Evolutionary conservation across 2,329 filamentous ascomycete genomes (phyloP).

Genomic region (Ophiostoma himal-ulmi): DNA sequence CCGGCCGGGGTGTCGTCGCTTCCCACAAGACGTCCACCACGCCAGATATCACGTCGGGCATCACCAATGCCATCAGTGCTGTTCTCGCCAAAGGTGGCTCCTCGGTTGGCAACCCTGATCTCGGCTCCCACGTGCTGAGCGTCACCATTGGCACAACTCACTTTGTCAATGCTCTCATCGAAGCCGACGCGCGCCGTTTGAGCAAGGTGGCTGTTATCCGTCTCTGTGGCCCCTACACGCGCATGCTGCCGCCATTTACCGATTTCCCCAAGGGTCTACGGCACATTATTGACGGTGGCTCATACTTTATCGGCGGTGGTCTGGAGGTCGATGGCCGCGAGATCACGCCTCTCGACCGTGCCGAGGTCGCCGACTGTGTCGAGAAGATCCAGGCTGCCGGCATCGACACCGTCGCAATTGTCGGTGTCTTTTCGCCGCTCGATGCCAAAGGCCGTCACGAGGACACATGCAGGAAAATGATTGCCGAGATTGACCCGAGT

Average conservation of each 20-base stretch:
- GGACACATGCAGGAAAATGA: constrained; percentile 42
- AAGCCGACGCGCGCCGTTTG: constrained; percentile 27
- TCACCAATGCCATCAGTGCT: constrained; percentile 23
- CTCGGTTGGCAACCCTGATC: not conserved
- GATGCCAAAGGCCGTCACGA: constrained; percentile 50
- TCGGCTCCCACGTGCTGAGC: constrained; percentile 19
- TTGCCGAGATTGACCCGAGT: constrained; percentile 40
- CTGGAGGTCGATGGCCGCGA: constrained; percentile 46
- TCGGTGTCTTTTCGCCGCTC: constrained; percentile 54
- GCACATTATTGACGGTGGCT: constrained; percentile 42
- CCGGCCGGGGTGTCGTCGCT: constrained; percentile 28
- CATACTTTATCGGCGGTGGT: constrained; percentile 45
- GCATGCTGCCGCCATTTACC: constrained; percentile 6
- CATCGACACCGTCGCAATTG: constrained; percentile 45
- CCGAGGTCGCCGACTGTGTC: constrained; percentile 30
- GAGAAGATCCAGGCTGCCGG: constrained; percentile 28
- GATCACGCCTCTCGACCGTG: constrained; percentile 41
- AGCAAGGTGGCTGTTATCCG: constrained; percentile 31
- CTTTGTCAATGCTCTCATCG: constrained; percentile 14
- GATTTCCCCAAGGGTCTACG: constrained; percentile 26
- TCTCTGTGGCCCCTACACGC: constrained; percentile 29
- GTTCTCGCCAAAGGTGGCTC: constrained; percentile 18
- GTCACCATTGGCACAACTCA: constrained; percentile 27
- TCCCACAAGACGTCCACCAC: constrained; percentile 33
- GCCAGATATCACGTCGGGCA: constrained; percentile 24